Evolutionary conservation across 2,329 filamentous ascomycete genomes (phyloP), one percentile per base, ranked within the genome.

Genomic region (Xylaria multiplex): DNA sequence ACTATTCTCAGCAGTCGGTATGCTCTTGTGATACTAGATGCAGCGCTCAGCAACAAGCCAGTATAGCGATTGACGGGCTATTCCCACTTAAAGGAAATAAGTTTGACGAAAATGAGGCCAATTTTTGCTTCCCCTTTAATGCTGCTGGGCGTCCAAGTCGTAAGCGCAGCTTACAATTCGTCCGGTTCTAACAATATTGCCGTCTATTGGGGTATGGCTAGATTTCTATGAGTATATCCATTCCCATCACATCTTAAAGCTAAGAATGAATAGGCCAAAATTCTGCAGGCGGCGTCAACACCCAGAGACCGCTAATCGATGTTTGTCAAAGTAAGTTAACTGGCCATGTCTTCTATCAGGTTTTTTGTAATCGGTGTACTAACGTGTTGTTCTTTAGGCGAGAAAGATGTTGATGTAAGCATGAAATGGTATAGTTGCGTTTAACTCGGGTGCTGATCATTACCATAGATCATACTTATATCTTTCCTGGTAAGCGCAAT

Each of bases 401-500:
- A 77, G 5, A 2, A 48, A 50, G 74, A 85, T 58, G 74, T 85
- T 48, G 79, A 86, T 72, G 81, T 83, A 71, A 72, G 78, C 71
- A 19, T 3, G 13, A 40, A 40, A 40, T 14, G 11, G 37, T 14
- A 40, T 2, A 13, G 3, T 13, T 40, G 37, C 13, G 13, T 13
- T 3, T 11, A 22, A 16, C 9, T 2, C 11, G 6, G 14, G 19
- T 40, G 45, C 58, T 62, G 40, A 62, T 3, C n/a, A 0, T 35
- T 6, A n/a, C 13, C 7, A 1, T 65, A 87, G 83, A 85, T 91
- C 61, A 88, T 92, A 55, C 85, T 87, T 1, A 72, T 92, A 52
- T 84, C 89, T 2, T 92, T 92, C 72, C 73, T 91, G 61, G 84
- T 84, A 61, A 82, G 81, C 55, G 84, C 91, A 66, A 83, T 80